Evolutionary conservation across 352 stramenopile genomes (phyloP).

Genomic region (Phytophthora quininea): DNA sequence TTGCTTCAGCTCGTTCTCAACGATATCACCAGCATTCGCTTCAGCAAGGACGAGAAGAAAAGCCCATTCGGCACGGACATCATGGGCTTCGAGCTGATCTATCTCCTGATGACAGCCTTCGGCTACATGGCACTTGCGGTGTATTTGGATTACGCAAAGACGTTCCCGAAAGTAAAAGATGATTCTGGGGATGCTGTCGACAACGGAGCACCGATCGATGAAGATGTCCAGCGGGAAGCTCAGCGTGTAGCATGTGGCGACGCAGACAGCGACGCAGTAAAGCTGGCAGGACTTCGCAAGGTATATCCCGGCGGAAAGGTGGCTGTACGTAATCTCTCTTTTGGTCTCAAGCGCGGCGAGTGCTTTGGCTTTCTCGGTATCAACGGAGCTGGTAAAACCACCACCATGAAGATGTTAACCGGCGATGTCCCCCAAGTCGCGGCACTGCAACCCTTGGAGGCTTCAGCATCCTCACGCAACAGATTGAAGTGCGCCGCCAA

Average conservation of each 20-base stretch:
- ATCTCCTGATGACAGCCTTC: conserved; percentile 39
- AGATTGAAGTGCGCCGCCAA: conserved; percentile 62
- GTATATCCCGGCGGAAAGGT: conserved; percentile 82
- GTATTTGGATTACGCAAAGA: conserved; percentile 59
- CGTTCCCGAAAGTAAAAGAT: conserved; percentile 53
- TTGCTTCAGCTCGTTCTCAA: conserved; percentile 39
- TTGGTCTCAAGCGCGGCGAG: conserved; percentile 83
- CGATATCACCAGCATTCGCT: conserved; percentile 35
- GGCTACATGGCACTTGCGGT: conserved; percentile 47
- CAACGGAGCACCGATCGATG: conserved; percentile 39
- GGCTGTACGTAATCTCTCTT: conserved; percentile 71
- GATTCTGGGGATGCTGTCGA: conserved; percentile 3
- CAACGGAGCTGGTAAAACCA: conserved; percentile 95
- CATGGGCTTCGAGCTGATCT: conserved; percentile 57
- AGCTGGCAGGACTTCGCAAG: conserved; percentile 67
- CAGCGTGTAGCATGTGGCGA: conserved; percentile 35
- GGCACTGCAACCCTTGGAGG: conserved; percentile 46
- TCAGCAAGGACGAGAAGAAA: conserved; percentile 36
- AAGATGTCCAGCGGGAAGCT: conserved; percentile 46
- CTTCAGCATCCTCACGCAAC: conserved; percentile 44
- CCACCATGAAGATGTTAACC: conserved; percentile 94
- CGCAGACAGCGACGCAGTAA: conserved; percentile 41
- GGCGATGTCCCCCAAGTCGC: conserved; percentile 68
- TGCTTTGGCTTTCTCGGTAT: conserved; percentile 95
- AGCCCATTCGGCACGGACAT: conserved; percentile 56